Conservation (phyloP, 148 eudicot genomes). For the Dysphania ambrosioides region DNA sequence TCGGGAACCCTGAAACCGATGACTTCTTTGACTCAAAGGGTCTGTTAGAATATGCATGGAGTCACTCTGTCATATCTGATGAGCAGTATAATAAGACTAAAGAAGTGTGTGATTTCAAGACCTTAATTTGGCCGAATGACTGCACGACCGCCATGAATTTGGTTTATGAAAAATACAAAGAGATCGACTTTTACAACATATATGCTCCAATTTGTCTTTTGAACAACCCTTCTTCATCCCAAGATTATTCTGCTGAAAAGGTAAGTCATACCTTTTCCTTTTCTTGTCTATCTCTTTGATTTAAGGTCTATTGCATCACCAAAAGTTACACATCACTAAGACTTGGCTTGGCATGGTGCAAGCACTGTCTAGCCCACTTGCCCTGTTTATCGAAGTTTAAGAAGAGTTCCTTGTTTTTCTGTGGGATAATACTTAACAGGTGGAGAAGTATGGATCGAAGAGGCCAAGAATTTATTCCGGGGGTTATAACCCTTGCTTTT, state of each 20-base stretch:
- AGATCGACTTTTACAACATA: conserved; percentile 65
- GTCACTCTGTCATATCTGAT: conserved; percentile 59
- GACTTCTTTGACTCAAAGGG: conserved; percentile 56
- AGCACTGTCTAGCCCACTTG: background rate
- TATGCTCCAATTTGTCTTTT: conserved; percentile 58
- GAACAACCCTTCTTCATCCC: conserved; percentile 12
- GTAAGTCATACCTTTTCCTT: conserved; percentile 8
- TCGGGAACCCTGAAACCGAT: conserved; percentile 66
- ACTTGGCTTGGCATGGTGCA: background rate
- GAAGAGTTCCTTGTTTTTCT: background rate
- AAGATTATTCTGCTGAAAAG: conserved; percentile 14
- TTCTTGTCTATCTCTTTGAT: background rate
- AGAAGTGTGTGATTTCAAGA: conserved; percentile 44
- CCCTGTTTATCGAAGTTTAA: background rate
- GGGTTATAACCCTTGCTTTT: conserved; percentile 72
- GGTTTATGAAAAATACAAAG: conserved; percentile 38
- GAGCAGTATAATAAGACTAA: conserved; percentile 34
- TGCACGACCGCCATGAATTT: conserved; percentile 41
- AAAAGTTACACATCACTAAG: background rate
- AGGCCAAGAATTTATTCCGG: conserved; percentile 36
- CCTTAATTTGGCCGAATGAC: conserved; percentile 35
- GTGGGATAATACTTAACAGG: conserved; percentile 24
- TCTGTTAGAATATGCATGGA: conserved; percentile 64
- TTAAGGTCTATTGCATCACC: background rate
- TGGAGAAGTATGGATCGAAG: conserved; percentile 25